Percentiles rank a stretch among this genome's conserved stretches.
phyloP scores from a whole-genome alignment of 2,329 filamentous ascomycete genomes.

The Alternaria longipes region DNA sequence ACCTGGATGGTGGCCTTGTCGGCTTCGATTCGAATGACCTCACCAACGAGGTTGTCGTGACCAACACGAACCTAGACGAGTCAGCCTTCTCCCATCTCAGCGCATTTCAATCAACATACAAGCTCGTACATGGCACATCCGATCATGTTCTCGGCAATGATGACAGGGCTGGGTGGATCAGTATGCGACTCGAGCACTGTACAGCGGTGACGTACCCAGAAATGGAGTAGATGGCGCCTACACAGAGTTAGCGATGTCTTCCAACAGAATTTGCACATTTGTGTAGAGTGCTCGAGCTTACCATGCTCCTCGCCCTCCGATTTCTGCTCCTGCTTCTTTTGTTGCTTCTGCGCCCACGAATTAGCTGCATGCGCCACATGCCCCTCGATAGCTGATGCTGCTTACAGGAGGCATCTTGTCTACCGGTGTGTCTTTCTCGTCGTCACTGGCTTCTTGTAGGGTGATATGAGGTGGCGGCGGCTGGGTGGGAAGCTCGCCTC shows the following conservation, averaged over 20 bases:
- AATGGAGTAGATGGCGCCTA: slow-evolving; percentile 74
- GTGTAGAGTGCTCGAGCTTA: slow-evolving; percentile 38
- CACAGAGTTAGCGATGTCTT: slow-evolving; percentile 21
- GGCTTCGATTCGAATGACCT: slow-evolving; percentile 96
- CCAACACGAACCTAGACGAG: slow-evolving; percentile 80
- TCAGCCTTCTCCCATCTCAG: slow-evolving; percentile 20
- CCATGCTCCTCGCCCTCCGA: slow-evolving; percentile 66
- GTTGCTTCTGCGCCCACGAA: slow-evolving; percentile 39
- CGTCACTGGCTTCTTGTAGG: slow-evolving; percentile 28
- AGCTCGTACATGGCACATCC: slow-evolving; percentile 99
- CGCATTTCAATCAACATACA: slow-evolving; percentile 61
- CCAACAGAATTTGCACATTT: neutral
- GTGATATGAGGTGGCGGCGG: slow-evolving; percentile 36
- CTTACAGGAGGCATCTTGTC: slow-evolving; percentile 53
- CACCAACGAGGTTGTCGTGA: slow-evolving; percentile 89
- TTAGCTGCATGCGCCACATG: slow-evolving; percentile 35
- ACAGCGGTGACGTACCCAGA: slow-evolving; percentile 62
- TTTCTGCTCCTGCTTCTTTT: slow-evolving; percentile 51
- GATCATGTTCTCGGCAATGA: slow-evolving; percentile 97
- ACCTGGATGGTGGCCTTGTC: slow-evolving; percentile 98
- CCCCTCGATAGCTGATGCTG: slow-evolving; percentile 12
- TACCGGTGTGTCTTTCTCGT: slow-evolving; percentile 21
- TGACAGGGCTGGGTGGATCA: slow-evolving; percentile 73
- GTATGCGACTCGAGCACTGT: slow-evolving; percentile 27
- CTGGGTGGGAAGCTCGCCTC: slow-evolving; percentile 36